These are phyloP conservation scores for Amphichorda felina DNA, from an alignment of 2,329 filamentous ascomycete species.

Conservation along the genomic window DNA sequence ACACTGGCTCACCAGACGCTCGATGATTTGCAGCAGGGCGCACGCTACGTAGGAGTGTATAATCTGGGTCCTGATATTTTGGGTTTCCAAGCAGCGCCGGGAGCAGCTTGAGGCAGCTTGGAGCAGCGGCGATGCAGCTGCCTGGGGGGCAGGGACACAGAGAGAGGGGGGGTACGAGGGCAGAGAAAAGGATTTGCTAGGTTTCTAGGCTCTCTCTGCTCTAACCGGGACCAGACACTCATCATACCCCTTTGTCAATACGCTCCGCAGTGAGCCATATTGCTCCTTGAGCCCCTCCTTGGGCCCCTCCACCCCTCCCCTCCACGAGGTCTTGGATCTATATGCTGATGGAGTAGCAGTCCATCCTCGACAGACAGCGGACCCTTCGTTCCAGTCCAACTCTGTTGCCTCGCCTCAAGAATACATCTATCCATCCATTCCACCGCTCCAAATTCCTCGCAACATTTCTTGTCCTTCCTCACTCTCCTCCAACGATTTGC, in stretches of 20 bases:
- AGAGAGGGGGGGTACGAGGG: neutral
- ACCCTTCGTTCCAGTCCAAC: conserved; percentile 24
- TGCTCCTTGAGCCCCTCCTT: neutral
- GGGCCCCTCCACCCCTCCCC: conserved; percentile 1
- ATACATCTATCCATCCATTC: conserved; percentile 31
- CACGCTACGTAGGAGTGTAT: neutral
- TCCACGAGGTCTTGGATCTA: conserved; percentile 3
- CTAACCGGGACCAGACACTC: too few species aligned
- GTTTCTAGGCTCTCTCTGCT: too few species aligned
- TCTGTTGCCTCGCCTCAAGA: conserved; percentile 17
- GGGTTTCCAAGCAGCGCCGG: neutral
- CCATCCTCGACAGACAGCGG: conserved; percentile 4
- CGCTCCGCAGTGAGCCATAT: too few species aligned
- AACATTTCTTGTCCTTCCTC: conserved; percentile 28
- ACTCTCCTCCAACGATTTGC: conserved; percentile 10
- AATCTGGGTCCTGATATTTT: conserved; percentile 1
- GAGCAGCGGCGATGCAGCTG: too few species aligned
- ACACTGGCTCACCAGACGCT: neutral
- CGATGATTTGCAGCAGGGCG: neutral
- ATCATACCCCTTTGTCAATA: neutral
- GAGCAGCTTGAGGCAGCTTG: too few species aligned
- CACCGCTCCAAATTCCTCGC: conserved; percentile 28
- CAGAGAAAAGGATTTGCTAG: neutral
- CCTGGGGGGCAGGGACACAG: neutral
- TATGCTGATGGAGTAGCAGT: neutral